Percentiles rank a stretch among this genome's conserved stretches.
These are phyloP conservation scores for Yarrowia galli DNA, from an alignment of 1,139 yeast species.

Conservation along the genomic window DNA sequence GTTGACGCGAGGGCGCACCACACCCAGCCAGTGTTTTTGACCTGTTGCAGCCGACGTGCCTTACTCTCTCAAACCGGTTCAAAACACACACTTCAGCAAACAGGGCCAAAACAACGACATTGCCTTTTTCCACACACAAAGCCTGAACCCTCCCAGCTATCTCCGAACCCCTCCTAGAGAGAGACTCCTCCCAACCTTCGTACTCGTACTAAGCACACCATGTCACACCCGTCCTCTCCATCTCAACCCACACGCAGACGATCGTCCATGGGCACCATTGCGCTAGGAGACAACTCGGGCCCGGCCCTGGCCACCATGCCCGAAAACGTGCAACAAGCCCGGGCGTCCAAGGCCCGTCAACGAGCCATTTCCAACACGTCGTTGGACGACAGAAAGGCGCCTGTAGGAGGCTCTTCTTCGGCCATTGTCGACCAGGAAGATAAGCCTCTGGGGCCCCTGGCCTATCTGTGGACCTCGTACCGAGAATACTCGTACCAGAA, in stretches of 20 bases:
- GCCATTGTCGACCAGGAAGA: background rate
- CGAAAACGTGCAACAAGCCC: constrained; percentile 47
- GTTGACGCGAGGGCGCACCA: too few species aligned
- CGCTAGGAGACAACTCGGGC: constrained; percentile 53
- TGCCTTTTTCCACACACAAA: too few species aligned
- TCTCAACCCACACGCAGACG: constrained; percentile 41
- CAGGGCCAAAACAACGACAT: background rate
- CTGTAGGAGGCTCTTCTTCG: background rate
- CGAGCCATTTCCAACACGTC: constrained; percentile 46
- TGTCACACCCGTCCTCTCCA: constrained; percentile 8
- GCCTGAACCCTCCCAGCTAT: too few species aligned
- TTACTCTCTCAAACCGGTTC: too few species aligned
- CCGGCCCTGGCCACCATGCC: constrained; percentile 53
- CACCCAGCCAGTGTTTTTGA: background rate
- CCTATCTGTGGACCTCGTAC: constrained; percentile 60
- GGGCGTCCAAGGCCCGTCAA: constrained; percentile 50
- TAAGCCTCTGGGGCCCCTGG: constrained; percentile 27
- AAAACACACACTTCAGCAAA: background rate
- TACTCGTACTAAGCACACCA: background rate
- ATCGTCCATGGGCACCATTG: constrained; percentile 52
- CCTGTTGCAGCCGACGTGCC: too few species aligned
- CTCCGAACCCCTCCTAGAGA: too few species aligned
- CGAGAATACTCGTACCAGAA: constrained; percentile 71
- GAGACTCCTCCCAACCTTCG: background rate
- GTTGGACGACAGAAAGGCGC: constrained; percentile 25